phyloP scores from a whole-genome alignment of 1,284 basidiomycete genomes.

The Chondrostereum purpureum region DNA sequence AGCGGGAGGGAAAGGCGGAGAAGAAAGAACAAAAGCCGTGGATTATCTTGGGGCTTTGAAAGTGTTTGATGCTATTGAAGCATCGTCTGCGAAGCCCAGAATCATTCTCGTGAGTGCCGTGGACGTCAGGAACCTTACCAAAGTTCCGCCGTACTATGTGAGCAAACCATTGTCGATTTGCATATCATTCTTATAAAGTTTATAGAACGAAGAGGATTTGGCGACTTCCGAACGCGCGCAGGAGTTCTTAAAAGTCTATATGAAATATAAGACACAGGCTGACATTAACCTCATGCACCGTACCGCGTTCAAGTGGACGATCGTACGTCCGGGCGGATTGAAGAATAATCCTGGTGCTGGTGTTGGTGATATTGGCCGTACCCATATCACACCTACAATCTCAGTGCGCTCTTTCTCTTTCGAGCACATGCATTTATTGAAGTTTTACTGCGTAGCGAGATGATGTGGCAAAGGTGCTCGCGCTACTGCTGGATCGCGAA shows the following conservation, averaged over 20 bases:
- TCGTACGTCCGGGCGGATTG: conserved; percentile 61
- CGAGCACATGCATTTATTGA: conserved; percentile 1
- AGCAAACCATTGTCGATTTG: no score
- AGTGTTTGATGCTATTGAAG: conserved; percentile 67
- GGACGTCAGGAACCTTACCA: conserved; percentile 50
- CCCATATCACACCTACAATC: conserved; percentile 42
- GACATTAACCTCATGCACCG: conserved; percentile 60
- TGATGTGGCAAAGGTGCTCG: conserved; percentile 54
- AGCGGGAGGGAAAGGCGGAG: conserved; percentile 61
- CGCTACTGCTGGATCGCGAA: conserved; percentile 45
- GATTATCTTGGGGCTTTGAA: conserved; percentile 71
- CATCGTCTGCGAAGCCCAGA: conserved; percentile 36
- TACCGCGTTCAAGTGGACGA: conserved; percentile 60
- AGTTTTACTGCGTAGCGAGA: conserved; percentile 36
- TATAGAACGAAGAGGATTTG: conserved; percentile 43
- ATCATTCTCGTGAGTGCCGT: conserved; percentile 61
- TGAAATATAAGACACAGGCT: conserved; percentile 64
- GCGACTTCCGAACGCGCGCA: conserved; percentile 37
- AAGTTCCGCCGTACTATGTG: conserved; percentile 53
- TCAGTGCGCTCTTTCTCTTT: conserved; percentile 32
- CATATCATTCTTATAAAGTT: no score
- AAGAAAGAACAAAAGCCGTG: conserved; percentile 58
- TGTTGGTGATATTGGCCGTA: conserved; percentile 47
- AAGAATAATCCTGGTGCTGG: conserved; percentile 49
- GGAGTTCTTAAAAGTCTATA: conserved; percentile 38